These are phyloP conservation scores for Alternaria postmessia DNA, from an alignment of 2,329 filamentous ascomycete species.

Conservation along the genomic window DNA sequence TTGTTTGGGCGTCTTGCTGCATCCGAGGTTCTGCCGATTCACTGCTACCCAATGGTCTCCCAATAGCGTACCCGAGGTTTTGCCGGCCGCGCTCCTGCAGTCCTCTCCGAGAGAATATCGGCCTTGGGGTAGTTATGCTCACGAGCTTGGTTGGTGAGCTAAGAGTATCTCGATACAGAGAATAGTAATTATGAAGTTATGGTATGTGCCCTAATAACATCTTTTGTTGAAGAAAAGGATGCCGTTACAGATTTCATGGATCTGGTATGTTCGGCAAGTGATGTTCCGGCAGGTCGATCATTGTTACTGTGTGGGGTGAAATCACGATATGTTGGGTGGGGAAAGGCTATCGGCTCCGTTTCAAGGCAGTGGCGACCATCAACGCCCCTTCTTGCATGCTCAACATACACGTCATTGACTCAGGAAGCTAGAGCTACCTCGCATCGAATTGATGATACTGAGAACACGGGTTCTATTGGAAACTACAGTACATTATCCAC, in stretches of 20 bases:
- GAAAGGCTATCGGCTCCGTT: neutral
- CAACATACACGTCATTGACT: neutral
- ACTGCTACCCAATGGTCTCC: neutral
- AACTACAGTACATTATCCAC: constrained; percentile 34
- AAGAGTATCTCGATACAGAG: too few species aligned
- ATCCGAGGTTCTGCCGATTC: neutral
- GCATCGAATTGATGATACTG: neutral
- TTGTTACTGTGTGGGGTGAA: neutral
- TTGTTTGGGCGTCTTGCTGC: neutral
- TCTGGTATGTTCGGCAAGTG: neutral
- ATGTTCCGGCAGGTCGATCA: neutral
- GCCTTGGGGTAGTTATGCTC: neutral
- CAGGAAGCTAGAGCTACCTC: neutral
- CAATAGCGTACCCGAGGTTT: neutral
- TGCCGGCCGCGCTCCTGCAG: neutral
- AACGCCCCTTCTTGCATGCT: neutral
- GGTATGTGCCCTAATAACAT: too few species aligned
- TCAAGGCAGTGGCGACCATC: neutral
- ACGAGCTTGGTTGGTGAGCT: neutral
- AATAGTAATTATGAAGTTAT: too few species aligned
- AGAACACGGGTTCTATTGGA: neutral
- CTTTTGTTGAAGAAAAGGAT: neutral
- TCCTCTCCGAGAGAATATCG: neutral
- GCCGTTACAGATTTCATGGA: neutral
- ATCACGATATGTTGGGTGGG: neutral